These are phyloP conservation scores for Reticulascus tulasneorum DNA, from an alignment of 2,329 filamentous ascomycete genomes.

Conservation along the genomic window DNA sequence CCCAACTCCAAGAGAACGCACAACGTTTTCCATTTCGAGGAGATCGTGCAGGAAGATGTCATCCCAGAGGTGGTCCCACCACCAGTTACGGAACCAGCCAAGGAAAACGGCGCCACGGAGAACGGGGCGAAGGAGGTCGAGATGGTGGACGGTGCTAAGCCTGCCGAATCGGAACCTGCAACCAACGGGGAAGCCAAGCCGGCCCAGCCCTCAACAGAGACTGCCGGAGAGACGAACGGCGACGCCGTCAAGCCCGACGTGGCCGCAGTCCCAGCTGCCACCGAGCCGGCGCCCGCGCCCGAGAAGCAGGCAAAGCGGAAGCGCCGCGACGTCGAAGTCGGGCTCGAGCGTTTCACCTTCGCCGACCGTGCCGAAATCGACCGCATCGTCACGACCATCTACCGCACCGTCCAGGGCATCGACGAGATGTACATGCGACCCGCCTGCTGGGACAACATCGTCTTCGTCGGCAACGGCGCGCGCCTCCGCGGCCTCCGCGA, in stretches of 20 bases:
- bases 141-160: constrained; percentile 16
- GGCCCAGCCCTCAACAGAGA: constrained; percentile 14
- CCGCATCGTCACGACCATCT: constrained; percentile 77
- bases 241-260: constrained; percentile 12
- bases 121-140: constrained; percentile 15
- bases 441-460: constrained; percentile 85
- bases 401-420: constrained; percentile 77
- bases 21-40: constrained; percentile 72
- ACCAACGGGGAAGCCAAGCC: constrained; percentile 17
- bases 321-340: constrained; percentile 69
- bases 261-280: constrained; percentile 11
- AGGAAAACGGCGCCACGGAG: constrained; percentile 1
- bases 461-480: constrained; percentile 86
- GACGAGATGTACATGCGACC: constrained; percentile 81
- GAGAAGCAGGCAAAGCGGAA: constrained; percentile 52
- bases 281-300: constrained; percentile 23
- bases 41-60: constrained; percentile 55
- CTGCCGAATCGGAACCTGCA: constrained; percentile 10
- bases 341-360: constrained; percentile 69
- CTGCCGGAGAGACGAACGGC: constrained; percentile 14
- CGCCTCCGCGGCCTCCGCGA: constrained; percentile 77
- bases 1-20: constrained; percentile 69
- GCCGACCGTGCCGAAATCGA: constrained; percentile 71
- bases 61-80: constrained; percentile 23
- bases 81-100: constrained; percentile 6